These are phyloP conservation scores for Phytophthora citrophthora DNA, from an alignment of 352 stramenopile genomes.

Conservation along the genomic window DNA sequence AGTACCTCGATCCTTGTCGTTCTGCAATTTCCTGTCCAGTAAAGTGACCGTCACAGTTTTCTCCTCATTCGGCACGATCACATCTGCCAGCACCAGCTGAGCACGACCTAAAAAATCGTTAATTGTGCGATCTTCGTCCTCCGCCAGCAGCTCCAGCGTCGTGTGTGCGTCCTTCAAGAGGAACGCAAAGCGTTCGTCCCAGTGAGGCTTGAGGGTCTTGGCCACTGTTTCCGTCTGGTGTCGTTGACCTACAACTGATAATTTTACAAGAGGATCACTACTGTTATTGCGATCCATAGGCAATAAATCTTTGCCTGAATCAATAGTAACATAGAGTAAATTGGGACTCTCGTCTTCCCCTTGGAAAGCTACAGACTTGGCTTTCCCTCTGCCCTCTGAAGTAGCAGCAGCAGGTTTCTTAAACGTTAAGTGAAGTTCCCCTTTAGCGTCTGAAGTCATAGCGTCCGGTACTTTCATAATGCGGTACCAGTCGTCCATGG, in stretches of 20 bases:
- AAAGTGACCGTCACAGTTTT: slow-evolving; percentile 53
- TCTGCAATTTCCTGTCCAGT: slow-evolving; percentile 57
- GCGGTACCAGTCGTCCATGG: slow-evolving; percentile 54
- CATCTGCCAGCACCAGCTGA: slow-evolving; percentile 54
- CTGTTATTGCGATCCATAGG: slow-evolving; percentile 79
- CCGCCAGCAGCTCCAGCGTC: slow-evolving; percentile 64
- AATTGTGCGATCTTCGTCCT: slow-evolving; percentile 72
- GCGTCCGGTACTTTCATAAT: slow-evolving; percentile 46
- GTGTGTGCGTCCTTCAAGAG: slow-evolving; percentile 48
- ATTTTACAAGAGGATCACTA: slow-evolving; percentile 89
- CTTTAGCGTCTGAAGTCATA: slow-evolving; percentile 64
- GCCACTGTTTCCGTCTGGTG: slow-evolving; percentile 67
- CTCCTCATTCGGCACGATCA: slow-evolving; percentile 55
- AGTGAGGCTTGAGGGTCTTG: slow-evolving; percentile 80
- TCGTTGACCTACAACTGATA: slow-evolving; percentile 75
- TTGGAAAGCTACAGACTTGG: slow-evolving; percentile 26
- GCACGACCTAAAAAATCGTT: slow-evolving; percentile 78
- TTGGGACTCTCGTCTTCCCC: slow-evolving; percentile 40
- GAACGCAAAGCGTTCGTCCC: slow-evolving; percentile 78
- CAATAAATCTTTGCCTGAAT: slow-evolving; percentile 79
- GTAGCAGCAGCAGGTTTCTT: slow-evolving; percentile 12
- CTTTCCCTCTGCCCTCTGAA: slow-evolving; percentile 7
- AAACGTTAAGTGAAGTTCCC: slow-evolving; percentile 62
- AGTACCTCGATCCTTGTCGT: slow-evolving; percentile 64
- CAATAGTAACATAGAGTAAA: slow-evolving; percentile 72